Conservation (phyloP, 768 basidiomycete species). For the Psilocybe cubensis region DNA sequence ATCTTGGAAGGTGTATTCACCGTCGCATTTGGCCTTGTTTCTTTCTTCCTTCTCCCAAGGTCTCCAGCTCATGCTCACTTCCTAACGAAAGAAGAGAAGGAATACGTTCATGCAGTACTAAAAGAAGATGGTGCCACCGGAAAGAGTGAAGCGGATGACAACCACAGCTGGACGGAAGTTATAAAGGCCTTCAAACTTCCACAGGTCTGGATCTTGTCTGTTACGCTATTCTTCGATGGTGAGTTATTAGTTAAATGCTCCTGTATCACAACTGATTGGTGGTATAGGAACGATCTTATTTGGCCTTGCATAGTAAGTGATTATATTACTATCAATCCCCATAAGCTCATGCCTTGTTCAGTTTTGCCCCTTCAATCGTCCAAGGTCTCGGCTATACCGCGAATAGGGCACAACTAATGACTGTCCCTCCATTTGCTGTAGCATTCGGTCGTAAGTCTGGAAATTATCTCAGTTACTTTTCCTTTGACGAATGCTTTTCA, state of each 20-base stretch:
- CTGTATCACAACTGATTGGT: not conserved
- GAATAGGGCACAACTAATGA: slow-evolving; percentile 61
- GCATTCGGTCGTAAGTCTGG: slow-evolving; percentile 49
- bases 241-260: slow-evolving; percentile 6
- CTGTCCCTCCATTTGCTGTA: slow-evolving; percentile 57
- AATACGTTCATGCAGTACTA: slow-evolving; percentile 44
- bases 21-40: slow-evolving; percentile 52
- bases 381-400: slow-evolving; percentile 59
- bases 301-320: slow-evolving; percentile 49
- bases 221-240: slow-evolving; percentile 60
- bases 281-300: slow-evolving; percentile 46
- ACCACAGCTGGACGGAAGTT: slow-evolving; percentile 64
- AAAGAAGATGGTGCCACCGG: slow-evolving; percentile 44
- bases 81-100: slow-evolving; percentile 52
- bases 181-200: slow-evolving; percentile 48
- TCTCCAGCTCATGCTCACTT: slow-evolving; percentile 46
- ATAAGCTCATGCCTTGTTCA: slow-evolving; percentile 18
- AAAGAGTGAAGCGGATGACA: slow-evolving; percentile 37
- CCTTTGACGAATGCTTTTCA: slow-evolving; percentile 11
- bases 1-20: slow-evolving; percentile 72
- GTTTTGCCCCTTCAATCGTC: slow-evolving; percentile 78
- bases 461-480: not conserved
- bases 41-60: slow-evolving; percentile 49
- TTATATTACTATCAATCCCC: not conserved
- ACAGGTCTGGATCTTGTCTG: slow-evolving; percentile 55